A percentile compares a stretch with the other conserved stretches of the same genome.
These are phyloP conservation scores for Stagonosporopsis cucurbitacearum DNA, from an alignment of 2,329 filamentous ascomycete species.

Conservation along the genomic window DNA sequence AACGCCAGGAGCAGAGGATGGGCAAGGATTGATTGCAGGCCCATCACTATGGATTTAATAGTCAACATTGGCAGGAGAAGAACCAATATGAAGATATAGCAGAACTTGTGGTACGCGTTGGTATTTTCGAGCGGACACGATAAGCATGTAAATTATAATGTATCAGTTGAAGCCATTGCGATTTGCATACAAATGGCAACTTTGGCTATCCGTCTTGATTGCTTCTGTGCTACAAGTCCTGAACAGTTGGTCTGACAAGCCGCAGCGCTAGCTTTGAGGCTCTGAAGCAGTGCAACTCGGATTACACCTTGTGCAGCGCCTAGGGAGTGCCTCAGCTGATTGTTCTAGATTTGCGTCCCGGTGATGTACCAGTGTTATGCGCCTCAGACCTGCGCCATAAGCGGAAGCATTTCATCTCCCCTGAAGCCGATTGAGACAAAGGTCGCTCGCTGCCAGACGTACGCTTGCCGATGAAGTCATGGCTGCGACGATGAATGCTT, in stretches of 20 bases:
- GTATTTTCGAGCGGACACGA: too few relatives aligned
- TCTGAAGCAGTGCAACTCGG: constrained; percentile 13
- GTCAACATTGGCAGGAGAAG: constrained; percentile 1
- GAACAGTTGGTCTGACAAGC: not conserved
- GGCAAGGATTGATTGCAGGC: not conserved
- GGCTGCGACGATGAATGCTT: not conserved
- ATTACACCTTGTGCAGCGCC: not conserved
- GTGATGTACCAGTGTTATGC: constrained; percentile 9
- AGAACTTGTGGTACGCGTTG: not conserved
- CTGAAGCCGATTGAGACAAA: not conserved
- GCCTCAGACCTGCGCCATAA: not conserved
- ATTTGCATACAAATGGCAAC: not conserved
- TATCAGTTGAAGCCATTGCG: not conserved
- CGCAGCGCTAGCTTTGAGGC: constrained; percentile 3
- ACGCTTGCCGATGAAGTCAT: not conserved
- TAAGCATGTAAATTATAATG: not conserved
- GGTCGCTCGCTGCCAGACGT: not conserved
- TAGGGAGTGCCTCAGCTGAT: not conserved
- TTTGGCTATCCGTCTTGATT: not conserved
- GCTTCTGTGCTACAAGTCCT: not conserved
- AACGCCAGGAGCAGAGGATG: not conserved
- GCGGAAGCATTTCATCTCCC: not conserved
- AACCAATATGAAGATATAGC: not conserved
- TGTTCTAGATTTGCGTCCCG: constrained; percentile 12
- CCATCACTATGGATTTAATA: constrained; percentile 5